Percentiles rank a stretch among this genome's conserved stretches.
phyloP scores from a whole-genome alignment of 139 green algal species.

The Chloropicon primus region DNA sequence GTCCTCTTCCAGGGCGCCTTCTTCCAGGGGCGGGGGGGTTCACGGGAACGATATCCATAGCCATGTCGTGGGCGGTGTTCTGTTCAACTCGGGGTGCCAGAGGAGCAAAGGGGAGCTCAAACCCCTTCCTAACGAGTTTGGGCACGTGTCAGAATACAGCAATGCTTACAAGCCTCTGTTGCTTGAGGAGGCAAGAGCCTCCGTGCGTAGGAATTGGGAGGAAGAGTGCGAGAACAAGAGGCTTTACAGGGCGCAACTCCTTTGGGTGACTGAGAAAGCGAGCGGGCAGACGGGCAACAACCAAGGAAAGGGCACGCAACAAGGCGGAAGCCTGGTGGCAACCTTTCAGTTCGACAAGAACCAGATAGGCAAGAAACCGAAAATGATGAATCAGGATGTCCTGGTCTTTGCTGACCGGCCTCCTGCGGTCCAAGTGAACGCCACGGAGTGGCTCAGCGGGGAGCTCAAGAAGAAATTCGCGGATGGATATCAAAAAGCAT shows the following conservation, averaged over 20 bases:
- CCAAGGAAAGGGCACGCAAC: constrained; percentile 15
- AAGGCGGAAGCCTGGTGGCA: not conserved
- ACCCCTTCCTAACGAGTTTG: constrained; percentile 8
- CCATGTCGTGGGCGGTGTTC: not conserved
- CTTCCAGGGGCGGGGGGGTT: not conserved
- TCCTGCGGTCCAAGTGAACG: not conserved
- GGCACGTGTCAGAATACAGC: constrained; percentile 38
- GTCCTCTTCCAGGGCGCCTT: too few species aligned
- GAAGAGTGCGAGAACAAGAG: constrained; percentile 23
- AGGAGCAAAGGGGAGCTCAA: not conserved
- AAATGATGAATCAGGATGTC: not conserved
- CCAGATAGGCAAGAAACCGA: too few species aligned
- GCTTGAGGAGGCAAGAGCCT: constrained; percentile 59
- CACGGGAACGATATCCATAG: too few species aligned
- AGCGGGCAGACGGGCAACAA: constrained; percentile 10
- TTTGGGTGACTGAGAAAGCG: constrained; percentile 10
- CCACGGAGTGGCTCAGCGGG: not conserved
- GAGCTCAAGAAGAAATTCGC: not conserved
- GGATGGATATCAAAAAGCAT: too few species aligned
- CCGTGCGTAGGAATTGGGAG: constrained; percentile 27
- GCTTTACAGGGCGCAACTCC: not conserved
- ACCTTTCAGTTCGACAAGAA: not conserved
- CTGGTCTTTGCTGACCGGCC: not conserved
- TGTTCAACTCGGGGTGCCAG: not conserved
- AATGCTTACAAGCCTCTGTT: constrained; percentile 57